Conservation (phyloP, 139 green algal genomes). For the Zygnema circumcarinatum region DNA sequence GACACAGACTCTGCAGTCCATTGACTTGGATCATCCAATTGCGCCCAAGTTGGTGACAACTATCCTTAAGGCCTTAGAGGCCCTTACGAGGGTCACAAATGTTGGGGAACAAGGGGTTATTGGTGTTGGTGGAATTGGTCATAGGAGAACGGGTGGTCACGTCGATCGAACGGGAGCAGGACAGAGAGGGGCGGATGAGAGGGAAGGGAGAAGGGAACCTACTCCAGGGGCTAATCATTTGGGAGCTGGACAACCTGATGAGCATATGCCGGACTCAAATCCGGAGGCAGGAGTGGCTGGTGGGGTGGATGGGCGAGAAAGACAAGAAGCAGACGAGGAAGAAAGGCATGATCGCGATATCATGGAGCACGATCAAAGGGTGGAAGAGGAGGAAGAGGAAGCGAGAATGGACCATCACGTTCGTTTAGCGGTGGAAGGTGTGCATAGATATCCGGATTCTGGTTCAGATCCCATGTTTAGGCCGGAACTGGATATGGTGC, state of each 20-base stretch:
- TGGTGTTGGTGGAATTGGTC: background rate
- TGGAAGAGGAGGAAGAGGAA: conserved; percentile 13
- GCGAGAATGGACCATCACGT: background rate
- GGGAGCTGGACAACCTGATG: background rate
- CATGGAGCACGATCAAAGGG: conserved; percentile 25
- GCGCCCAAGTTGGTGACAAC: conserved; percentile 67
- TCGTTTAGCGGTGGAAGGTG: background rate
- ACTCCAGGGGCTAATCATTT: background rate
- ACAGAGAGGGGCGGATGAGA: background rate
- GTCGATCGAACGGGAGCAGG: conserved; percentile 8
- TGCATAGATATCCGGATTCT: background rate
- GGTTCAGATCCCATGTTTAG: background rate
- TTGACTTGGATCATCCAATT: conserved; percentile 76
- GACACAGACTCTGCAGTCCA: conserved; percentile 60
- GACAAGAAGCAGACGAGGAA: background rate
- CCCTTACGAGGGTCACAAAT: conserved; percentile 73
- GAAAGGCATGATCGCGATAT: background rate
- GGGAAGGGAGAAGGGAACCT: conserved; percentile 20
- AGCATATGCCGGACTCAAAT: background rate
- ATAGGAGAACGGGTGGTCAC: conserved; percentile 7
- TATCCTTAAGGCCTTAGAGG: conserved; percentile 84
- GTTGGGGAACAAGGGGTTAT: background rate
- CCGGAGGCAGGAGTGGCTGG: background rate
- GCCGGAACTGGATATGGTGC: background rate
- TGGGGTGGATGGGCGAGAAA: background rate